Base-by-base conservation (phyloP, 805 yeast genomes). In the Torulaspora quercuum region DNA sequence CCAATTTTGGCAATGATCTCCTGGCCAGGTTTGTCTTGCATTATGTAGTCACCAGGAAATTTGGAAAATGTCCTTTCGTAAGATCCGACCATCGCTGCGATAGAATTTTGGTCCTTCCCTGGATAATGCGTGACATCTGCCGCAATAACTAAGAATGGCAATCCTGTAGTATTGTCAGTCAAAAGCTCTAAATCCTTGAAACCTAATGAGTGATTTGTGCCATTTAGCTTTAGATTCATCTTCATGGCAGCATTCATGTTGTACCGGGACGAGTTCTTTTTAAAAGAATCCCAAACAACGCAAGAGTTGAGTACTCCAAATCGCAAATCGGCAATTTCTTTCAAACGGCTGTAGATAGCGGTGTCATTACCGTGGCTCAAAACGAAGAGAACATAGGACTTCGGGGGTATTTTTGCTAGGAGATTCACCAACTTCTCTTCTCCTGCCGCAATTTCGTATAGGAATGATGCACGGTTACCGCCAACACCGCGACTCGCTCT, bases 41-140 rank as follows among this genome's bases (percentile, higher is more conserved):
- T 24, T 20, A 46, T 19, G 29, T 48, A 50, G 18, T 37, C 39
- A 47, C 52, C 55, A 25, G 53, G 53, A 37, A 48, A 49, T 35
- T 50, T 49, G 15, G 55, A 43, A 33, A 46, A 48, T 17, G 41
- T 45, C 17, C 33, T 41, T 31, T 49, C 52, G 21, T 31, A 37
- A 4, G 53, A 50, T 25, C 47, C 52, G 18, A 50, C 53, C 21
- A 49, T 29, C 9, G 49, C 41, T 5, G 52, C 43, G 33, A 48
- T 47, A 14, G 55, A 50, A 9, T 41, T 48, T 33, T 50, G 51
- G 35, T 50, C 45, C 35, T 43, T 33, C 29, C 46, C 51, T 30
- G 55, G 55, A 26, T 50, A 50, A 45, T 50, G 53, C 1, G 53
- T 50, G 12, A 50, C 53, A 45, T 50, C 55, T 3, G 53, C 53